Conservation (phyloP, 2,329 filamentous ascomycete species). For the Ceratocystis papillata region DNA sequence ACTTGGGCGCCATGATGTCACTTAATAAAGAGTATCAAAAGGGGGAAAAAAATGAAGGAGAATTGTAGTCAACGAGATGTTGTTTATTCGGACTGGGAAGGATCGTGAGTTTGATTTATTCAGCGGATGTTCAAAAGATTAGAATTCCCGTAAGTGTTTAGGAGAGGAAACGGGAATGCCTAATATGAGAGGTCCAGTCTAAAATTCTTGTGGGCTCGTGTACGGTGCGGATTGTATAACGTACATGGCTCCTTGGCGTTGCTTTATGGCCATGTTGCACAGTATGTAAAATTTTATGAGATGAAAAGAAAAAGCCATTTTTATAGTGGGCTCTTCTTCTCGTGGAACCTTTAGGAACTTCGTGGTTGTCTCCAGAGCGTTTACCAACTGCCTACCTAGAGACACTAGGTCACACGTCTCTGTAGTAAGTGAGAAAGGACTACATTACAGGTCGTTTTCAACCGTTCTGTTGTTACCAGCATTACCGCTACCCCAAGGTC, state of each 20-base stretch:
- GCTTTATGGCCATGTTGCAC: background rate
- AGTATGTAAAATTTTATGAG: background rate
- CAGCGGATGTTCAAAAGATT: background rate
- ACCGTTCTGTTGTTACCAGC: too few relatives aligned
- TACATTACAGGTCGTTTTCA: too few relatives aligned
- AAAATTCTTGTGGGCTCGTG: constrained; percentile 17
- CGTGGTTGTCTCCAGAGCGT: background rate
- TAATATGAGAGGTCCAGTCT: constrained; percentile 12
- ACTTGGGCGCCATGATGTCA: constrained; percentile 37
- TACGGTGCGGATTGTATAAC: background rate
- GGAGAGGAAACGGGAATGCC: background rate
- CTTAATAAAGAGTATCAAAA: constrained; percentile 12
- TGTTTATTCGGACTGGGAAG: background rate
- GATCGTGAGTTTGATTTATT: background rate
- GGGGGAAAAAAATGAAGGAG: constrained; percentile 5
- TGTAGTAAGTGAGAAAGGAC: too few relatives aligned
- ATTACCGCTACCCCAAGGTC: too few relatives aligned
- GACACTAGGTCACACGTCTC: too few relatives aligned
- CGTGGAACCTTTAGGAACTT: background rate
- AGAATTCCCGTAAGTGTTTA: background rate
- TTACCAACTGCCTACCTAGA: background rate
- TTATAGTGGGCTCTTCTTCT: background rate
- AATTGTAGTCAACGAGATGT: background rate
- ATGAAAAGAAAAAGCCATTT: background rate
- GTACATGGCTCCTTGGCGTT: background rate